Percentiles rank a stretch among this genome's conserved stretches.
Evolutionary conservation across 371 early-diverging fungal species (phyloP).

Genomic region (Mortierella sp.): DNA sequence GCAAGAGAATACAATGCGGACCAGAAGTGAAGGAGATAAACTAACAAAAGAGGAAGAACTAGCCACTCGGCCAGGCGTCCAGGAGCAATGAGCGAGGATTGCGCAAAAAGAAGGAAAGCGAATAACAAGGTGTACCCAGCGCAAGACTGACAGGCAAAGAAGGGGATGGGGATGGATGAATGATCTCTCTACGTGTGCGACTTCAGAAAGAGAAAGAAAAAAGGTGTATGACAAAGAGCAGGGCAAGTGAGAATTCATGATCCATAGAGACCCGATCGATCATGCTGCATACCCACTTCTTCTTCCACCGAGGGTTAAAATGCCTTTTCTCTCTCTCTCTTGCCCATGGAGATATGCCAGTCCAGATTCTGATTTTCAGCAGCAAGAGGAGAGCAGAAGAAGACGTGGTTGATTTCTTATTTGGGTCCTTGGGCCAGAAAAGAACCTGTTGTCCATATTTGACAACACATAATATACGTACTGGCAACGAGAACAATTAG

Average conservation of each 20-base stretch:
- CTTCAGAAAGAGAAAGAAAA: background rate
- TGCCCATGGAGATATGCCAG: background rate
- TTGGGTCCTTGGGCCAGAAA: conserved; percentile 24
- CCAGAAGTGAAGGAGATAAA: background rate
- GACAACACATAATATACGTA: background rate
- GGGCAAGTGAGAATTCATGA: conserved; percentile 21
- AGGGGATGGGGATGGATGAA: background rate
- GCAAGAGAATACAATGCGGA: background rate
- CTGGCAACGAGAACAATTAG: background rate
- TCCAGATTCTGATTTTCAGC: conserved; percentile 33
- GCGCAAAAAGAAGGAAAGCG: background rate
- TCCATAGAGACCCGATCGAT: background rate
- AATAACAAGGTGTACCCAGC: background rate
- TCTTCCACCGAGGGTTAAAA: conserved; percentile 3
- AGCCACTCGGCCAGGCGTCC: background rate
- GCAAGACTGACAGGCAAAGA: too few relatives aligned
- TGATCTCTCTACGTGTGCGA: conserved; percentile 1
- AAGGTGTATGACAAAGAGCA: conserved; percentile 15
- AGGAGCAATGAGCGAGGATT: background rate
- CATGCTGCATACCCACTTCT: background rate
- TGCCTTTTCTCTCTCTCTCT: background rate
- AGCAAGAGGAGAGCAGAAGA: conserved; percentile 6
- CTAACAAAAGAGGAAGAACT: background rate
- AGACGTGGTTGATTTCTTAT: background rate
- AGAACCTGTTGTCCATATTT: conserved; percentile 14